Conservation (phyloP, 2,329 filamentous ascomycete species). For the Epichloe amarillans region DNA sequence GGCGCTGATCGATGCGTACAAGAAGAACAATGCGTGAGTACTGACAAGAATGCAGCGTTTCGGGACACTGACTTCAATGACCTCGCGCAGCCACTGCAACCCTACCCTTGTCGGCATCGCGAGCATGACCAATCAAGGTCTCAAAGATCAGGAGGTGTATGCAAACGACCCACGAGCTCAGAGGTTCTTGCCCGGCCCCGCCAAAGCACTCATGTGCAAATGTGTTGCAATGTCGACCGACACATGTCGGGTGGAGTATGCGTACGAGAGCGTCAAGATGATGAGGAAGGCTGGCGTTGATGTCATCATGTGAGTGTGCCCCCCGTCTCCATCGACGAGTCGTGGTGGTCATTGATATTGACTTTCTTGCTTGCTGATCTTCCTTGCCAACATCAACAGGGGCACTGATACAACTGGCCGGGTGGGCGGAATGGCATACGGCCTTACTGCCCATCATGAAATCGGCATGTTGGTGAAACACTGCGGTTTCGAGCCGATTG, state of each 20-base stretch:
- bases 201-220: conserved; percentile 5
- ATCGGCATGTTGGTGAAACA: conserved; percentile 9
- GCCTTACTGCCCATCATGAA: conserved; percentile 7
- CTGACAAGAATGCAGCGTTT: neutral
- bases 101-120: conserved; percentile 12
- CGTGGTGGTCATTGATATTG: neutral
- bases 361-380: neutral
- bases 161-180: conserved; percentile 9
- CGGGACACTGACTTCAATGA: neutral
- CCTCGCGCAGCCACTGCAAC: conserved; percentile 8
- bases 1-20: conserved; percentile 12
- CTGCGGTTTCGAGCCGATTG: conserved; percentile 6
- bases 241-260: conserved; percentile 6
- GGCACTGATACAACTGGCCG: conserved; percentile 9
- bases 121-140: conserved; percentile 13
- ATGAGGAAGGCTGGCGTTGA: conserved; percentile 7
- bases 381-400: neutral
- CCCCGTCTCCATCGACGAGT: neutral
- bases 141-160: conserved; percentile 9
- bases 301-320: conserved; percentile 6
- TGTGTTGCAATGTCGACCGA: conserved; percentile 4
- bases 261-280: conserved; percentile 7
- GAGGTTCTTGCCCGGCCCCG: conserved; percentile 2
- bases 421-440: conserved; percentile 7
- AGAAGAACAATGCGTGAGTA: conserved; percentile 10